A percentile compares a stretch with the other conserved stretches of the same genome.
Conservation (phyloP, 148 eudicot species). For the Heliosperma pusillum region DNA sequence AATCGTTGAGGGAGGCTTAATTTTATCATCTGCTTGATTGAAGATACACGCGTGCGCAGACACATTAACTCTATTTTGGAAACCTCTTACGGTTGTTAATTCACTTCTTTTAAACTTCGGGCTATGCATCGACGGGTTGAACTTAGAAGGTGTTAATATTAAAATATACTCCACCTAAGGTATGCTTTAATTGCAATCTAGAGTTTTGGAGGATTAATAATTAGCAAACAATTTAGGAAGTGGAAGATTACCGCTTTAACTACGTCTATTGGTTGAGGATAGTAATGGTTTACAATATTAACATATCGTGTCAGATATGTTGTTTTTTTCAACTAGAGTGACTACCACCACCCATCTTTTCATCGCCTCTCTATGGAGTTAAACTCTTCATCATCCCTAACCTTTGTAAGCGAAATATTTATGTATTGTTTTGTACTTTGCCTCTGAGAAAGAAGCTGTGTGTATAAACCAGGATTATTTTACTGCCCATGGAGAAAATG, state of each 20-base stretch:
- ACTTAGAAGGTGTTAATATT: neutral
- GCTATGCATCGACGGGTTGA: neutral
- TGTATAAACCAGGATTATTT: conserved; percentile 65
- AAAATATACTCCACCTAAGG: neutral
- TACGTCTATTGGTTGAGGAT: neutral
- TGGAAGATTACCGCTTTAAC: neutral
- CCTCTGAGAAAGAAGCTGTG: conserved; percentile 19
- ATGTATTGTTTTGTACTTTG: neutral
- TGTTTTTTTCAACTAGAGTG: neutral
- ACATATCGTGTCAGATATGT: neutral
- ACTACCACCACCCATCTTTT: conserved; percentile 10
- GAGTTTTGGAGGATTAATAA: neutral
- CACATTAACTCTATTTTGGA: neutral
- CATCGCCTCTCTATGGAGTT: neutral
- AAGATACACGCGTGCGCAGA: neutral
- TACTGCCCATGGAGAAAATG: conserved; percentile 92
- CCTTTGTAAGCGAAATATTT: neutral
- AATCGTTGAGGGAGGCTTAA: neutral
- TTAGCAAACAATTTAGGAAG: neutral
- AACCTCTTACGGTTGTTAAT: neutral
- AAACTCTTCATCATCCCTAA: neutral
- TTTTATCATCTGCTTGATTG: neutral
- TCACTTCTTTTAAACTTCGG: neutral
- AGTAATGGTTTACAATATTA: neutral
- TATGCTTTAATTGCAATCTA: neutral